Conservation (phyloP, 306 rosid genomes). For the Trichosanthes cucumerina region DNA sequence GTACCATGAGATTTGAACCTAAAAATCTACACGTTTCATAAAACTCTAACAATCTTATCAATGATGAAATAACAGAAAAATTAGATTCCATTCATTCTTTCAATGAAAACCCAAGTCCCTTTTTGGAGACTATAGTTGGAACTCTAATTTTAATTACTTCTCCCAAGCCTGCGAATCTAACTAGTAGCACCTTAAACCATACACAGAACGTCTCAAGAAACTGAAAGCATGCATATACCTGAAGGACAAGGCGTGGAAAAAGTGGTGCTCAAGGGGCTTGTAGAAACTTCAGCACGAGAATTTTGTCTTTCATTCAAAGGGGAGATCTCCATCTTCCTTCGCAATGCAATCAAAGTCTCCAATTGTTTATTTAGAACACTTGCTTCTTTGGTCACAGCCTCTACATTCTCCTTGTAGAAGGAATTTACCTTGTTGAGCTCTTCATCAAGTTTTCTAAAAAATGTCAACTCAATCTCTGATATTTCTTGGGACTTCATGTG, state of each 20-base stretch:
- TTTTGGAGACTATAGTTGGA: background rate
- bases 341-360: conserved; percentile 56
- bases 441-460: conserved; percentile 37
- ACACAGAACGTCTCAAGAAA: background rate
- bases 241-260: background rate
- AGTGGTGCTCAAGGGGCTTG: background rate
- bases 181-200: background rate
- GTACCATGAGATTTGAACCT: background rate
- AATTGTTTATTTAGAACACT: conserved; percentile 41
- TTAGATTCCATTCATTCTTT: background rate
- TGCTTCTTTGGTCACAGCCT: conserved; percentile 53
- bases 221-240: background rate
- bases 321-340: conserved; percentile 51
- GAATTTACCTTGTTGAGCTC: conserved; percentile 53
- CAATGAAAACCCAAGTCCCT: background rate
- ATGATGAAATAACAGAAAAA: background rate
- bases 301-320: background rate
- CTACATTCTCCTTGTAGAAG: conserved; percentile 38
- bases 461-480: conserved; percentile 41
- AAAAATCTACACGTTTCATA: background rate
- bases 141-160: background rate
- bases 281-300: background rate
- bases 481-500: conserved; percentile 36
- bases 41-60: background rate
- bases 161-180: background rate